phyloP scores from a whole-genome alignment of 1,284 basidiomycete species.

The Flammula alnicola region DNA sequence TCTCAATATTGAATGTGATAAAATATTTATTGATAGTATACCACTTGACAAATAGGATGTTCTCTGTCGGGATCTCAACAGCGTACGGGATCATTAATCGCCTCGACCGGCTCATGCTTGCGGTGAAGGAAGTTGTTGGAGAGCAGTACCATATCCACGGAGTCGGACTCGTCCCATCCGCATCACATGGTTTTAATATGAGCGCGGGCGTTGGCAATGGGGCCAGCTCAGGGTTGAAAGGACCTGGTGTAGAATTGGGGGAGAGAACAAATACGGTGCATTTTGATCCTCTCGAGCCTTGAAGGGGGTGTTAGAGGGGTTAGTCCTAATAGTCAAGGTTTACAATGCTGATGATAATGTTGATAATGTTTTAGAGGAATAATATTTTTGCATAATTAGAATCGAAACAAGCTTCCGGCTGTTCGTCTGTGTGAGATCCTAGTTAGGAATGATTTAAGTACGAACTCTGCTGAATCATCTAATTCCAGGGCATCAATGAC shows the following conservation, averaged over 20 bases:
- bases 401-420: too few species aligned
- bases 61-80: conserved; percentile 77
- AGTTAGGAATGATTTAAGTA: too few species aligned
- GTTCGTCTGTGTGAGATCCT: too few species aligned
- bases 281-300: conserved; percentile 8
- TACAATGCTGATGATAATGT: too few species aligned
- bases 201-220: not conserved
- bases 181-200: not conserved
- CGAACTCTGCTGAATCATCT: too few species aligned
- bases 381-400: too few species aligned
- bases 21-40: not conserved
- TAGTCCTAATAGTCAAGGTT: too few species aligned
- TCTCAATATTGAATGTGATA: not conserved
- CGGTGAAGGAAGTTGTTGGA: conserved; percentile 79
- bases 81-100: conserved; percentile 68
- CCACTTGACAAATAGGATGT: conserved; percentile 49
- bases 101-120: conserved; percentile 75
- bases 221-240: not conserved
- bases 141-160: conserved; percentile 82
- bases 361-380: too few species aligned
- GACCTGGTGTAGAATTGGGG: conserved; percentile 10
- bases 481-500: too few species aligned
- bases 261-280: conserved; percentile 16
- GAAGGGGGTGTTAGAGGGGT: too few species aligned
- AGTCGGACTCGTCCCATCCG: conserved; percentile 39